A percentile compares a stretch with the other conserved stretches of the same genome.
These are phyloP conservation scores for Dendrothele bispora DNA, from an alignment of 768 basidiomycete genomes.

Conservation along the genomic window DNA sequence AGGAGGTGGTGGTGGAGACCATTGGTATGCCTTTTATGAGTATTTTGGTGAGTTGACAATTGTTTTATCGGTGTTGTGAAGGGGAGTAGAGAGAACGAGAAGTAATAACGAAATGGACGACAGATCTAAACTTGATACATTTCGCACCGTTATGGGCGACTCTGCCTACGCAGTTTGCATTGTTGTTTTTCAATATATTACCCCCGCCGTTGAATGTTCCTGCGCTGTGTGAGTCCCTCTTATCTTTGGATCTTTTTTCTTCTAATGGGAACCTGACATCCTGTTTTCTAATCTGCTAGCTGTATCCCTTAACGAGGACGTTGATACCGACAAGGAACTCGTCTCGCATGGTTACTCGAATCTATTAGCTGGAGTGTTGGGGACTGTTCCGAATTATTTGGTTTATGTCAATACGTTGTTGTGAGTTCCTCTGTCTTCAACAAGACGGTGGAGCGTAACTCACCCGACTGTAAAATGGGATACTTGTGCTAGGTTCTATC, in stretches of 20 bases:
- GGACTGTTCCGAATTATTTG: constrained; percentile 87
- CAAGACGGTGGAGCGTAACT: too few species aligned
- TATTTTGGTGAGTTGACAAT: constrained; percentile 71
- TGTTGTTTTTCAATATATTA: constrained; percentile 88
- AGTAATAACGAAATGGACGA: constrained; percentile 6
- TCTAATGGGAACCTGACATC: too few species aligned
- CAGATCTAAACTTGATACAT: constrained; percentile 63
- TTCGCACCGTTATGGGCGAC: constrained; percentile 76
- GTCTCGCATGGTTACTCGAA: constrained; percentile 94
- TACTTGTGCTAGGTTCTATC: constrained; percentile 65
- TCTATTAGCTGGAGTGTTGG: constrained; percentile 73
- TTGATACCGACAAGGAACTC: constrained; percentile 91
- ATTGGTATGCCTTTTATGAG: constrained; percentile 86
- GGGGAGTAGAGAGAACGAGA: neutral
- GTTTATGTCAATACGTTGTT: constrained; percentile 86
- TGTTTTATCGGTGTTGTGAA: neutral
- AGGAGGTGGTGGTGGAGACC: constrained; percentile 30
- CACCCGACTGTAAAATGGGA: too few species aligned
- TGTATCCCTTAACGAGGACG: constrained; percentile 84
- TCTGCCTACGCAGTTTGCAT: constrained; percentile 90
- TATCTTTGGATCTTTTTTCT: neutral
- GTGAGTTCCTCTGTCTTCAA: constrained; percentile 45
- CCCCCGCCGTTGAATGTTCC: constrained; percentile 90
- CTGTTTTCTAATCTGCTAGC: constrained; percentile 41
- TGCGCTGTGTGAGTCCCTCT: constrained; percentile 61